These are phyloP conservation scores for Hydrangea macrophylla DNA, from an alignment of 148 eudicot species.

Conservation along the genomic window DNA sequence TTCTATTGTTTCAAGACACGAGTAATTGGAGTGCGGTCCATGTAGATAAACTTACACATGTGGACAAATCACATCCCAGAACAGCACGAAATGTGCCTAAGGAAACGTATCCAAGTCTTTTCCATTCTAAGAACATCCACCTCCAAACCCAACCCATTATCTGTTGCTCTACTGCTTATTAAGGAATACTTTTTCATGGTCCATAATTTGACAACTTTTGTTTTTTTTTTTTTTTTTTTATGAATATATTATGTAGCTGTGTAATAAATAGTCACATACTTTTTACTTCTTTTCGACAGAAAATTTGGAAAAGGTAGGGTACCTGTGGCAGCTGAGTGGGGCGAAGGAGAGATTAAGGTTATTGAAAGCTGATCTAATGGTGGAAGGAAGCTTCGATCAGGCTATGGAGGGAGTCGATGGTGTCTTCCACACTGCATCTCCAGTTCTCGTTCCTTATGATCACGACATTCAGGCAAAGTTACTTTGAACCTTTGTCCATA, in stretches of 20 bases:
- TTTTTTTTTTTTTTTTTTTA: neutral
- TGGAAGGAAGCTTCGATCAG: conserved; percentile 80
- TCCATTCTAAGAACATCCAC: too few species aligned
- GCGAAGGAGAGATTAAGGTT: conserved; percentile 82
- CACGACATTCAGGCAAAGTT: conserved; percentile 63
- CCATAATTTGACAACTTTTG: neutral
- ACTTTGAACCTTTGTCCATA: neutral
- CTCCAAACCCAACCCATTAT: too few species aligned
- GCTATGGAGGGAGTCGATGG: conserved; percentile 80
- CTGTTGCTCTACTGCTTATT: too few species aligned
- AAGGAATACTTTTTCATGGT: too few species aligned
- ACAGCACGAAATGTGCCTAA: too few species aligned
- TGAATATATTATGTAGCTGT: neutral
- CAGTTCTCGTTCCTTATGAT: conserved; percentile 65
- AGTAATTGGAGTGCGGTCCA: too few species aligned
- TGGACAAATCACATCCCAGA: too few species aligned
- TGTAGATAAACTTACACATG: too few species aligned
- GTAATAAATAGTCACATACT: neutral
- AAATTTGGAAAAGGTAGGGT: conserved; percentile 64
- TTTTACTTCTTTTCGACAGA: conserved; percentile 30
- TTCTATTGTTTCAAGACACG: too few species aligned
- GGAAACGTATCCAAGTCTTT: too few species aligned
- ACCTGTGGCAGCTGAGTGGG: conserved; percentile 68
- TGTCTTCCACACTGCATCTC: conserved; percentile 90
- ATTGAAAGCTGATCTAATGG: conserved; percentile 76